phyloP scores from a whole-genome alignment of 1,284 basidiomycete genomes.

The Naganishia cerealis region DNA sequence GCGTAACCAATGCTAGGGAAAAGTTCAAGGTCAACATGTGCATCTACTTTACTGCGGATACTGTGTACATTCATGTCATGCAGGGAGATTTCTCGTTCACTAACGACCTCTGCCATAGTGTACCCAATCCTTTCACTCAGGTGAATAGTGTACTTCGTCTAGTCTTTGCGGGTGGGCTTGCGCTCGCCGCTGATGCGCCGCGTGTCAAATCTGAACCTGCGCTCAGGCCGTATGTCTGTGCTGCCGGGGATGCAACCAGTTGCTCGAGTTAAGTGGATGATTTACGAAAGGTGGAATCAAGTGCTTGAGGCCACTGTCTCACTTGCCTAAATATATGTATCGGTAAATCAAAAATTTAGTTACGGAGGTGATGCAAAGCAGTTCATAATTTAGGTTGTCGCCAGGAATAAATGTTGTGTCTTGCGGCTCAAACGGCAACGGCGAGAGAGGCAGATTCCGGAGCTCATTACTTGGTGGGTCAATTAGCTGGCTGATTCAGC shows the following conservation, averaged over 20 bases:
- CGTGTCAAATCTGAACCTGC: conserved; percentile 15
- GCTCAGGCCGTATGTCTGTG: conserved; percentile 25
- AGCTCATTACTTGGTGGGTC: not conserved
- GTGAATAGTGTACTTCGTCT: conserved; percentile 34
- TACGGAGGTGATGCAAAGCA: too few relatives aligned
- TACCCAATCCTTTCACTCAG: conserved; percentile 34
- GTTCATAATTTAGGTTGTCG: too few relatives aligned
- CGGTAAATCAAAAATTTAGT: too few relatives aligned
- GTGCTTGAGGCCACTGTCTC: not conserved
- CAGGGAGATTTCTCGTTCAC: not conserved
- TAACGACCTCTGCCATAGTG: not conserved
- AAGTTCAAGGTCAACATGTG: conserved; percentile 33
- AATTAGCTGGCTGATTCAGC: not conserved
- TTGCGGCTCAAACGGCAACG: not conserved
- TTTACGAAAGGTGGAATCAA: not conserved
- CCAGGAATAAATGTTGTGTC: not conserved
- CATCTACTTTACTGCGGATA: conserved; percentile 33
- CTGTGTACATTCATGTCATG: conserved; percentile 24
- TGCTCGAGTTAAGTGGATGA: not conserved
- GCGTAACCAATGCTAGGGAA: conserved; percentile 11
- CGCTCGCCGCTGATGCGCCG: conserved; percentile 28
- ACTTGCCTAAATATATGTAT: too few relatives aligned
- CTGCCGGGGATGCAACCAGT: conserved; percentile 16
- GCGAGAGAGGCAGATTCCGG: not conserved
- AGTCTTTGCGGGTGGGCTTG: conserved; percentile 35